These are phyloP conservation scores for Haberlea rhodopensis DNA, from an alignment of 257 asterid species.

Conservation along the genomic window DNA sequence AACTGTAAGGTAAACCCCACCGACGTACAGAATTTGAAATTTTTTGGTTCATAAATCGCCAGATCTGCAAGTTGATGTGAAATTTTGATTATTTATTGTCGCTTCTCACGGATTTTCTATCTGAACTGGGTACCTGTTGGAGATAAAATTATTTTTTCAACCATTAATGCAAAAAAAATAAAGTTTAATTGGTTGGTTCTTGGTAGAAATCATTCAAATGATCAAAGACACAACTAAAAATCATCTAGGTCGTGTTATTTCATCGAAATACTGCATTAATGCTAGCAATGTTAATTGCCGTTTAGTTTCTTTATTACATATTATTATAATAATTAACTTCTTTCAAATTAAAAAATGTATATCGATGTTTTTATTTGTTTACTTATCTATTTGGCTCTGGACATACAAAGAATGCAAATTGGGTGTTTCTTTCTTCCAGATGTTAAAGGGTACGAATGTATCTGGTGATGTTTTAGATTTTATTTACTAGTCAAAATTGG, in stretches of 20 bases:
- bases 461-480: constrained; percentile 13
- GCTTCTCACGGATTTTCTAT: constrained; percentile 22
- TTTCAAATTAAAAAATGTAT: neutral
- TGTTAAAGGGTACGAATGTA: no score
- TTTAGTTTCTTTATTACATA: neutral
- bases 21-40: constrained; percentile 33
- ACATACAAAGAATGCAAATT: neutral
- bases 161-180: neutral
- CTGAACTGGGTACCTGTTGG: constrained; percentile 2
- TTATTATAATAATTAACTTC: no score
- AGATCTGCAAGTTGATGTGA: constrained; percentile 31
- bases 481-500: neutral
- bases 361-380: neutral
- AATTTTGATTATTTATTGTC: constrained; percentile 7
- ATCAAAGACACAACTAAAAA: neutral
- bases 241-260: neutral
- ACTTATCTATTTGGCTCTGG: no score
- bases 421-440: neutral
- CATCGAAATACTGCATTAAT: neutral
- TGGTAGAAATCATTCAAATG: constrained; percentile 11
- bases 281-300: neutral
- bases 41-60: constrained; percentile 27
- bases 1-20: constrained; percentile 42
- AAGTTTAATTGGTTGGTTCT: constrained; percentile 19
- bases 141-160: neutral